Base-by-base conservation (phyloP, 805 yeast species). In the Candida koratica region DNA sequence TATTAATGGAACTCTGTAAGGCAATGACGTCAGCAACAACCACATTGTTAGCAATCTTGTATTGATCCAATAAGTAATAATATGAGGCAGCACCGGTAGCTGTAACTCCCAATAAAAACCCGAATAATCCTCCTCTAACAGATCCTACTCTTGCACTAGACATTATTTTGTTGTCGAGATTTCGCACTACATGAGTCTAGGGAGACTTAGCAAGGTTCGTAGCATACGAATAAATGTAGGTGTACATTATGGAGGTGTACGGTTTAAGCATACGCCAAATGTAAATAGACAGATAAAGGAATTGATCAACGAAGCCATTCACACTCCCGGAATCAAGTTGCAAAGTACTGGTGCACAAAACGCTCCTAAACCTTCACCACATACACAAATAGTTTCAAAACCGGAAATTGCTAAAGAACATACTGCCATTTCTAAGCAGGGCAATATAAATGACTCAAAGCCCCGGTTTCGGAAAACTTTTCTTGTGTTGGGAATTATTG, bases 81-180 rank as follows among this genome's bases (percentile, higher is more conserved):
- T 86, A 86, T 11, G 89, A 79, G 6, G 77, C 84, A 37, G 73
- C 73, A 2, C 94, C 89, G 12, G 95, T 82, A 43, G 73, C 56
- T 15, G 86, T 67, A 25, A 81, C 83, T 29, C 96, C 95, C 19
- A 79, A 65, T 37, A 86, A 70, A 60, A 86, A 87, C 2, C 96
- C 96, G 37, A 84, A 64, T 44, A 86, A 66, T 4, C 73, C 75
- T 14, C 72, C 71, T 53, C 67, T 63, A 45, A 67, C 52, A 18
- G 70, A 60, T 6, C 71, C 72, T 6, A 64, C 55, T 42, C 52
- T 62, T 43, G 20, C 53, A 2, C 49, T 46, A 28, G 71, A 55
- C 44, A 60, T 61, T 25, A 6, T 7, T 6, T 22, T 23, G 23
- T 28, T 27, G 32, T 22, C 25, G 29, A 26, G 14, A 15, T 25